Evolutionary conservation across 2,329 filamentous ascomycete genomes (phyloP), one percentile per base, ranked within the genome.

Genomic region (Didymella pinodella): DNA sequence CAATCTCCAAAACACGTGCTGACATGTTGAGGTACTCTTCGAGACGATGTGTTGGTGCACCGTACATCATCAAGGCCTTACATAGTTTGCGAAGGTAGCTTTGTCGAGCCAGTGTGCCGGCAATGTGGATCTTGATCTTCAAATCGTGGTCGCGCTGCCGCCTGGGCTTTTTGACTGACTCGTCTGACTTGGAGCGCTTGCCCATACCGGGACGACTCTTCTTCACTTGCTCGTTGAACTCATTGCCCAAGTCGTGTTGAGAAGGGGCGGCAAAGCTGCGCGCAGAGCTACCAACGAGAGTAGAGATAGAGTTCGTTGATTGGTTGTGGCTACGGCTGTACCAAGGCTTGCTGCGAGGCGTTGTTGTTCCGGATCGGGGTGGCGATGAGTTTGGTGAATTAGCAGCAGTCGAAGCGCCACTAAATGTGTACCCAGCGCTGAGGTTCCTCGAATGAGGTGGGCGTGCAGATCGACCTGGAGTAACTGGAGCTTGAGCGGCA

Each of bases 21-120:
- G 91, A 93, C 90, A 94, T 96, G 63, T 85, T 88, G 86, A 97
- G 89, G 75, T 96, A 97, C 73, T 96, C 90, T 76, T 97, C 93
- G 20, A 97, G 81, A 11, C 93, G 88, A 79, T 97, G 93, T 0
- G 93, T 96, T 0, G 93, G 93, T 0, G 93, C 93, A 12, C 93
- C 93, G 64, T 92, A 97, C 71, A 88, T 84, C 93, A 97, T 97
- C 57, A 97, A 80, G 1, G 91, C 91, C 40, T 88, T 87, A 74
- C 93, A 97, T 38, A 97, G 85, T 74, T 91, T 92, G 54, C 93
- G 84, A 12, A 97, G 83, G 73, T 96, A 97, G 54, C 87, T 86
- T 67, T 97, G 93, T 2, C 93, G 86, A 34, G 88, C 88, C 20
- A 97, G 84, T 16, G 90, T 93, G 58, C 86, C 84, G 12, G 85